Percentiles rank a stretch among this genome's conserved stretches.
These are phyloP conservation scores for Syncephalastrum sp. DNA, from an alignment of 371 early-diverging fungal genomes.

Conservation along the genomic window DNA sequence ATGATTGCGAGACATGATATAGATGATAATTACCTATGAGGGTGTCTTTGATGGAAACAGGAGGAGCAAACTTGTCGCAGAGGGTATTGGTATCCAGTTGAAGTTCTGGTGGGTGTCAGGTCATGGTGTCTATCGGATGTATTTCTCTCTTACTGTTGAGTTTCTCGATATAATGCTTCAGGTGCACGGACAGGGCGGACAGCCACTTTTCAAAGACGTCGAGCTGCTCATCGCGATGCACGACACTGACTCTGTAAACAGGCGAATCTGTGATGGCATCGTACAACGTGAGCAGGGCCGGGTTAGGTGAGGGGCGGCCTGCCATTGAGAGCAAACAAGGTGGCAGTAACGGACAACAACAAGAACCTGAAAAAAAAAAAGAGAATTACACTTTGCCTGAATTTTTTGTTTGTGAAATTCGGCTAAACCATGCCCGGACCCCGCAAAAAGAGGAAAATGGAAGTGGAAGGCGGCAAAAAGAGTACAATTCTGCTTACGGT, in stretches of 20 bases:
- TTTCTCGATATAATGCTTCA: slow-evolving; percentile 44
- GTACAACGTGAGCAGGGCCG: slow-evolving; percentile 27
- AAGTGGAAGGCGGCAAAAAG: no score
- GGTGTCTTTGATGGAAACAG: neutral
- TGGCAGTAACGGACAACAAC: slow-evolving; percentile 1
- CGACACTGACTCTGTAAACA: slow-evolving; percentile 58
- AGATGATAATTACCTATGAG: no score
- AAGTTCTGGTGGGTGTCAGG: slow-evolving; percentile 13
- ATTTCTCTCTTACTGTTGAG: slow-evolving; percentile 34
- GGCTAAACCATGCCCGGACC: no score
- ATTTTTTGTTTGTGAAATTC: no score
- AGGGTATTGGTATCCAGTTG: slow-evolving; percentile 22
- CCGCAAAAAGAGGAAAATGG: no score
- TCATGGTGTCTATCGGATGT: neutral
- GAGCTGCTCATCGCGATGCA: slow-evolving; percentile 66
- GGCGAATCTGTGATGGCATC: slow-evolving; percentile 69
- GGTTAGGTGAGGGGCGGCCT: slow-evolving; percentile 12
- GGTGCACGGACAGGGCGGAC: slow-evolving; percentile 39
- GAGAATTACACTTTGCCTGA: no score
- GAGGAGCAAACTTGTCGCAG: no score
- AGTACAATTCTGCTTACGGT: no score
- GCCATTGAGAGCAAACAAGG: neutral
- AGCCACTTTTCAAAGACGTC: slow-evolving; percentile 64
- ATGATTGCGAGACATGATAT: no score
- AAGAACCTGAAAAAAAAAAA: neutral